phyloP scores from a whole-genome alignment of 2,329 filamentous ascomycete species.

The Botrytis tulipae region DNA sequence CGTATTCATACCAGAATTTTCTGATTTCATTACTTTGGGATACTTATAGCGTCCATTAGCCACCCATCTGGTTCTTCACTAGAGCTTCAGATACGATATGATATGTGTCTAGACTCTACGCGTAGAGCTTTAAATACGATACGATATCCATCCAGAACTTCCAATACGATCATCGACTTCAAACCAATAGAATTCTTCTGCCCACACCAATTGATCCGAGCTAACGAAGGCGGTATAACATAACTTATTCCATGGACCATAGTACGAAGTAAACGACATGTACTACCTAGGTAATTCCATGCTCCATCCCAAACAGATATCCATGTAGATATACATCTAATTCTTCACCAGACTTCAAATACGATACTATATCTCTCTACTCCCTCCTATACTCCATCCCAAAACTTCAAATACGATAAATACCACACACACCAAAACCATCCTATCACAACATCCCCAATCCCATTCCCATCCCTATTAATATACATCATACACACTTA shows the following conservation, averaged over 20 bases:
- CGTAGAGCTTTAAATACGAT: neutral
- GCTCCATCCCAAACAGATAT: no score
- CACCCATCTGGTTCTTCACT: neutral
- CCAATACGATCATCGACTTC: neutral
- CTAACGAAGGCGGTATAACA: no score
- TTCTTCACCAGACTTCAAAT: neutral
- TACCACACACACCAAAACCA: neutral
- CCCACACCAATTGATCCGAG: no score
- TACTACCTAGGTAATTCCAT: no score
- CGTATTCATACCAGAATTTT: neutral
- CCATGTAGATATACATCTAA: no score
- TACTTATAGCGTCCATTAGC: neutral
- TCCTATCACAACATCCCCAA: neutral
- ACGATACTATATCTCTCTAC: no score
- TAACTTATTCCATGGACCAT: no score
- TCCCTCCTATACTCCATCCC: no score
- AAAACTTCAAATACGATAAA: no score
- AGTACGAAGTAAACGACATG: no score
- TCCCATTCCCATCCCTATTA: neutral
- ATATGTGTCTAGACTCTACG: neutral
- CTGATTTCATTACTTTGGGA: neutral
- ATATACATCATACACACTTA: neutral
- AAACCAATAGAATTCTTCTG: neutral
- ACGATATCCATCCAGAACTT: no score
- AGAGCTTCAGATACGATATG: neutral